phyloP scores from a whole-genome alignment of 1,139 yeast species.

The Kodamaea ohmeri region DNA sequence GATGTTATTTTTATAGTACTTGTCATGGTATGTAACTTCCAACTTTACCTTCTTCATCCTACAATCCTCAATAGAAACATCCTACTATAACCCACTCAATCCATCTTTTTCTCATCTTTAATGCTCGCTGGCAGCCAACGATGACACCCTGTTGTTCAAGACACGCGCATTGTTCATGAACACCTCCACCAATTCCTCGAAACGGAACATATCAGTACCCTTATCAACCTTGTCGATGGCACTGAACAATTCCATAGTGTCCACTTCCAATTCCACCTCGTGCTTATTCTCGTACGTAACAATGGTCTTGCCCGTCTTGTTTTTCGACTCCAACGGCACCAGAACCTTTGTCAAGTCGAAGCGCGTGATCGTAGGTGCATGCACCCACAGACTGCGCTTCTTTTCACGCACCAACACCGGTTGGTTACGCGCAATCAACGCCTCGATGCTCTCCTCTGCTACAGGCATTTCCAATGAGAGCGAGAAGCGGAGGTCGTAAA shows the following conservation, averaged over 20 bases:
- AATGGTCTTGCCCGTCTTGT: constrained; percentile 38
- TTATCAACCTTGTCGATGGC: constrained; percentile 55
- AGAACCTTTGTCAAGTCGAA: constrained; percentile 68
- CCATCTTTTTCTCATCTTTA: background rate
- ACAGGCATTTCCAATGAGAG: constrained; percentile 75
- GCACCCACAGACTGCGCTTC: constrained; percentile 61
- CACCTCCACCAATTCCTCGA: constrained; percentile 69
- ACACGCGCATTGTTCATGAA: constrained; percentile 67
- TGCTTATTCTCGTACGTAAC: constrained; percentile 40
- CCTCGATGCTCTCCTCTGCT: constrained; percentile 49
- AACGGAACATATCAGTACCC: constrained; percentile 57
- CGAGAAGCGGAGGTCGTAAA: constrained; percentile 74
- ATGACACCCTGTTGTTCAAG: constrained; percentile 46
- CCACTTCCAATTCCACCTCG: constrained; percentile 76
- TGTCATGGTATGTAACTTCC: too few relatives aligned
- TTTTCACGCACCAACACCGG: constrained; percentile 59
- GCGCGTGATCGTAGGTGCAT: constrained; percentile 65
- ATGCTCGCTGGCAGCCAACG: constrained; percentile 27
- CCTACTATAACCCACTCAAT: background rate
- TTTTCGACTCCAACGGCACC: constrained; percentile 45
- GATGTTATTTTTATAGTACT: too few relatives aligned
- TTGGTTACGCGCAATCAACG: constrained; percentile 34
- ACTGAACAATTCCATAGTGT: constrained; percentile 56
- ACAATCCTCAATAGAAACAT: too few relatives aligned
- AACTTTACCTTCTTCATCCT: too few relatives aligned